Conservation (phyloP, 2,329 filamentous ascomycete species). For the Phyllosticta paracitricarpa region DNA sequence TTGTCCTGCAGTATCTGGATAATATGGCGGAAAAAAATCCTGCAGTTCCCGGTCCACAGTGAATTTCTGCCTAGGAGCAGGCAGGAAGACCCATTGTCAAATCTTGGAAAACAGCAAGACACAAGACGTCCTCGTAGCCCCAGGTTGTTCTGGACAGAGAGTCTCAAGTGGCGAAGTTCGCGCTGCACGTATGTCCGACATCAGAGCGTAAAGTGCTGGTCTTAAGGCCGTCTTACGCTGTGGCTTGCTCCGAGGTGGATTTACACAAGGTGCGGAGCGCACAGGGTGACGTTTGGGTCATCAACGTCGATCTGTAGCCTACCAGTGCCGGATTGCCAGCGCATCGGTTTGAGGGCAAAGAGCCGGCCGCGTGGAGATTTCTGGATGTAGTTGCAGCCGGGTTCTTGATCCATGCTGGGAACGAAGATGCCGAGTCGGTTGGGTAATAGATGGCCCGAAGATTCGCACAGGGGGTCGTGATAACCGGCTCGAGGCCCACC, state of each 20-base stretch:
- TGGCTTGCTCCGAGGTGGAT: neutral
- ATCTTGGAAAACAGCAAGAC: neutral
- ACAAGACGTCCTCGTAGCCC: neutral
- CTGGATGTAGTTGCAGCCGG: neutral
- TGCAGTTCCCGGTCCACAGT: neutral
- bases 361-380: neutral
- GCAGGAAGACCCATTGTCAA: neutral
- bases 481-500: neutral
- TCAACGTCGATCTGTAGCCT: neutral
- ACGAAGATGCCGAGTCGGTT: neutral
- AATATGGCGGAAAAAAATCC: slow-evolving; percentile 7
- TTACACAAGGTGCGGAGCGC: neutral
- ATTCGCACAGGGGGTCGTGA: neutral
- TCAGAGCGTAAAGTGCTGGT: neutral
- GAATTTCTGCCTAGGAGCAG: neutral
- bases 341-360: neutral
- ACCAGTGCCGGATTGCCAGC: neutral
- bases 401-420: neutral
- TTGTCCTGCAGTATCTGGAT: slow-evolving; percentile 2
- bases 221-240: neutral
- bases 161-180: neutral
- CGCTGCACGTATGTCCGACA: neutral
- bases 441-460: neutral
- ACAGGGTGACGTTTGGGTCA: neutral
- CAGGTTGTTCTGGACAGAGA: neutral